Evolutionary conservation across 208 protist genomes (phyloP).

Genomic region (Leishmania tropica): DNA sequence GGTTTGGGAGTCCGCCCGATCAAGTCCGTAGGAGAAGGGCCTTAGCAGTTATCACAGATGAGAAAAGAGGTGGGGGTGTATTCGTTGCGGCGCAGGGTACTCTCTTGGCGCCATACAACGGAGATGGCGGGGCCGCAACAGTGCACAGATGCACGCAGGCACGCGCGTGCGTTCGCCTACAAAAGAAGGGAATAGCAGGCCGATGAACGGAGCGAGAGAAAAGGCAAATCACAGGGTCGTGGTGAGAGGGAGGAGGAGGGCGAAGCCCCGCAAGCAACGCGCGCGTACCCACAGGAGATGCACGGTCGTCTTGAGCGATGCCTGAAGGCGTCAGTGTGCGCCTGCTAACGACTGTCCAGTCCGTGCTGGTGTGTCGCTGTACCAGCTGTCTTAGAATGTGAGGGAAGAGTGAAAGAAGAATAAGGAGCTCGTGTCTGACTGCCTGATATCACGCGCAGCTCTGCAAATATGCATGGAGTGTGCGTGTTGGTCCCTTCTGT

Average conservation of each 20-base stretch:
- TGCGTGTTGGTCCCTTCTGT: neutral
- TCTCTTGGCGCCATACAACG: neutral
- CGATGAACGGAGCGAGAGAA: neutral
- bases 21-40: neutral
- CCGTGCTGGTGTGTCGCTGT: neutral
- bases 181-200: neutral
- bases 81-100: neutral
- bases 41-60: neutral
- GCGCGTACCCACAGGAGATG: neutral
- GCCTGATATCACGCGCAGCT: neutral
- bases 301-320: neutral
- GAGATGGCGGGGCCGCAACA: neutral
- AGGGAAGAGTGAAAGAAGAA: neutral
- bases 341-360: neutral
- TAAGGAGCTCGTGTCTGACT: neutral
- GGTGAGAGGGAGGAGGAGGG: neutral
- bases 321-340: neutral
- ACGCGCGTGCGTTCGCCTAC: neutral
- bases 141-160: conserved; percentile 2
- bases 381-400: neutral
- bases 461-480: neutral
- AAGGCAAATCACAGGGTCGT: neutral
- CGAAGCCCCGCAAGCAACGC: neutral
- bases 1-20: neutral
- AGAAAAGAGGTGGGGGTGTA: neutral